Base-by-base conservation (phyloP, 2,329 filamentous ascomycete genomes). In the Beauveria caledonica region DNA sequence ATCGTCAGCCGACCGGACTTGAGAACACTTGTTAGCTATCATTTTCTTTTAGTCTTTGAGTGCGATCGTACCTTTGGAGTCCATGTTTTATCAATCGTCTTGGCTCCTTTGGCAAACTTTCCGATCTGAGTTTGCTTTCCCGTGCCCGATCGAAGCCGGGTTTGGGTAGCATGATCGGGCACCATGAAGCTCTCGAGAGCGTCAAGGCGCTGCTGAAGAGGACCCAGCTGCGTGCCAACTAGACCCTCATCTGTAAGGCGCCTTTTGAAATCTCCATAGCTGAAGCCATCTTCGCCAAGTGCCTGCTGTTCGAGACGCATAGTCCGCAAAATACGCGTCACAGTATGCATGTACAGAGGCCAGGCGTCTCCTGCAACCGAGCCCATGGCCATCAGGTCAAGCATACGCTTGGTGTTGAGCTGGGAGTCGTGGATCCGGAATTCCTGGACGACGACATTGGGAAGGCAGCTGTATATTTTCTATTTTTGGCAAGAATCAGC, bases 181-280 rank as follows among this genome's bases (percentile, higher is more conserved):
- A 70, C 69, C 69, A 89, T 78, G 70, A 89, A 89, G 15, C 80
- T 85, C 66, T 90, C 83, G 0, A 90, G 74, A 0, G 86, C 77
- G 7, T 83, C 78, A 1, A 90, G 73, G 0, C 87, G 79, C 68
- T 86, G 79, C 0, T 77, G 71, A 2, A 93, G 72, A 0, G 86
- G 83, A 0, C 67, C 74, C 0, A 70, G 68, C 66, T 92, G 87
- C 1, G 69, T 72, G 0, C 69, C 65, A 0, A 75, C 73, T 21
- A 62, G 27, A 2, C 17, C 6, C 19, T 56, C 40, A 11, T 27
- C 49, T 15, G 51, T 29, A 1, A 62, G 46, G 1, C 71, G 62
- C 0, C 27, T 5, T 51, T 74, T 77, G 69, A 86, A 86, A 0
- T 68, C 63, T 0, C 51, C 36, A 58, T 87, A 87, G 60, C 78